Evolutionary conservation across 331 rosid species (phyloP), one percentile per base, ranked within the genome.

Genomic region (Acacia concinna): DNA sequence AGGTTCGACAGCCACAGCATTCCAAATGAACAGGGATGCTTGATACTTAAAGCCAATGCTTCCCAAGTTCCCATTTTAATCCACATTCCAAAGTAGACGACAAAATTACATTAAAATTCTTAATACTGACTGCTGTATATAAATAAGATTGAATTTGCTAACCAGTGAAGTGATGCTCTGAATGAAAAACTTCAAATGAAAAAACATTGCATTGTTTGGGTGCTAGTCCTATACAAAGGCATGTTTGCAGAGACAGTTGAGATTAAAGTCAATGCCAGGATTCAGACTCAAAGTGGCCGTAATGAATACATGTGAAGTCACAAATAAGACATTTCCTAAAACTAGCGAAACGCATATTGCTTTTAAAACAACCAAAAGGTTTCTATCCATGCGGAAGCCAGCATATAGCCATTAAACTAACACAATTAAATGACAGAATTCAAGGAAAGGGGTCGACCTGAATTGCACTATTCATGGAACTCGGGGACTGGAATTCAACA

Each of bases 391-490:
- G 8, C 8, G 65, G 17, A 7, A 25, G 17, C 54, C 64, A 73
- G 23, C 63, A 10, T 56, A 56, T 23, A 56, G 63, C 31, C 15
- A 23, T 11, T 56, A 23, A 62, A 73, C 57, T 60, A 23, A 52
- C 59, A 77, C 11, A 38, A 40, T 28, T 68, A 81, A 77, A 71
- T 13, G 63, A 30, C 71, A 52, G 28, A 78, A 27, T 23, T 44
- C 27, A 54, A 57, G 43, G 66, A 54, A 59, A 82, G 68, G 77
- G 52, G n/a, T 59, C 75, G 69, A 92, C 95, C 93, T 90, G 87
- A 72, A 90, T 78, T 54, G 97, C 93, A 30, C 77, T 83, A 68
- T 86, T 83, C 89, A 90, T 80, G 34, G 97, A 89, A 75, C 79
- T 73, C 57, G 31, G 54, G 35, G 89, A 84, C 71, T 34, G 83